phyloP scores from a whole-genome alignment of 257 asterid species.

The Echium plantagineum region DNA sequence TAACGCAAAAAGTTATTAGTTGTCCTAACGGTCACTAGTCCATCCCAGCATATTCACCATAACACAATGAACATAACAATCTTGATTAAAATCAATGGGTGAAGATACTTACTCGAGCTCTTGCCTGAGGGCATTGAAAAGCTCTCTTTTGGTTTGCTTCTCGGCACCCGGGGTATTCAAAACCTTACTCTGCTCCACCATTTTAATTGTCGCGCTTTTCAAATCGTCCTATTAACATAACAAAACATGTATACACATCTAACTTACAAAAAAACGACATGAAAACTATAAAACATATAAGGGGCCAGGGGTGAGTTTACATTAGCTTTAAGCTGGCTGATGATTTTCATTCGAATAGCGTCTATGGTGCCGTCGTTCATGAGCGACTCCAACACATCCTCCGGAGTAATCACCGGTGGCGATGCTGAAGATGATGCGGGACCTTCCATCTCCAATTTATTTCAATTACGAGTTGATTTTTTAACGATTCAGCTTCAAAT shows the following conservation, averaged over 20 bases:
- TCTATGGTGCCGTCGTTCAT: slow-evolving; percentile 96
- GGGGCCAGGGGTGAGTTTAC: slow-evolving; percentile 20
- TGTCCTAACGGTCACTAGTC: background rate
- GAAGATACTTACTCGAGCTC: slow-evolving; percentile 64
- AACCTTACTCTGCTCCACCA: slow-evolving; percentile 98
- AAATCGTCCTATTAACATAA: slow-evolving; percentile 58
- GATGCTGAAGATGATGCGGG: slow-evolving; percentile 10
- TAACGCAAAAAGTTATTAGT: too few relatives aligned
- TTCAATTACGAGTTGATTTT: too few relatives aligned
- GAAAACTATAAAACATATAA: background rate
- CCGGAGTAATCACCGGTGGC: slow-evolving; percentile 59
- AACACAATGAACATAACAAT: background rate
- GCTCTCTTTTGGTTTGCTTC: slow-evolving; percentile 92
- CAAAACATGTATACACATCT: background rate
- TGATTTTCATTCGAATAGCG: slow-evolving; percentile 71
- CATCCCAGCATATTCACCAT: background rate
- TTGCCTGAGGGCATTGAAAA: slow-evolving; percentile 82
- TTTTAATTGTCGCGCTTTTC: slow-evolving; percentile 69
- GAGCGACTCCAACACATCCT: slow-evolving; percentile 77
- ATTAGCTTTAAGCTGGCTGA: slow-evolving; percentile 85
- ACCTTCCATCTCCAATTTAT: too few relatives aligned
- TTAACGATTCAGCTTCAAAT: too few relatives aligned
- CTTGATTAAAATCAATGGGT: background rate
- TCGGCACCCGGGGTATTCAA: slow-evolving; percentile 90
- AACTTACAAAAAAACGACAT: background rate